Evolutionary conservation across 2,329 filamentous ascomycete genomes (phyloP), one percentile per base, ranked within the genome.

Genomic region (Fusarium hainanense): DNA sequence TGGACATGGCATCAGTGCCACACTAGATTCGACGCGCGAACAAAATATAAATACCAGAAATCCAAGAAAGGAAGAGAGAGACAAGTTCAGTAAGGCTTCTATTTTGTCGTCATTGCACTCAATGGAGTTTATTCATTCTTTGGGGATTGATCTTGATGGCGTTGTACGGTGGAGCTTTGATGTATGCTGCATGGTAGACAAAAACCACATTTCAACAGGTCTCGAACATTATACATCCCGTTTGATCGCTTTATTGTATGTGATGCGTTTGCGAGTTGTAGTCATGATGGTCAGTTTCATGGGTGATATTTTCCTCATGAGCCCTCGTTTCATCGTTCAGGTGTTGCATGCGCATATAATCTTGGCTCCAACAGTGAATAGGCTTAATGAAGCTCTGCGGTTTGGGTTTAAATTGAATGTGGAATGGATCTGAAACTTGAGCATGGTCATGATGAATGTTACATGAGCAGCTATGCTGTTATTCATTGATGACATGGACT

Each of bases 1-100:
- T 92, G 41, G 85, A 90, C 49, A 86, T 89, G 83, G 83, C 78
- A 44, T 69, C 75, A 14, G 43, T 65, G 27, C 58, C 68, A 30
- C 57, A 68, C 51, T 70, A 70, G 50, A 58, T 7, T 30, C 3
- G 25, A 47, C 4, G 14, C 27, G 23, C 28, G 28, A 40, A 32
- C 41, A 21, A 61, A 27, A 40, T 14, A 47, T 25, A 44, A 37
- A 54, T 34, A 57, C 30, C 23, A 43, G 41, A 27, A 50, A 28
- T 13, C 12, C 21, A 21, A 47, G 11, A 11, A 32, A 20, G 18
- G 34, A 30, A 40, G 30, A 16, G 11, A 27, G 42, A 20, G 10
- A 16, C 28, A 18, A 30, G 21, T 21, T 21, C 13, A 49, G 46
- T 28, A 42, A 52, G 54, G 25, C 25, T 43, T 52, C 18, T 49